phyloP scores from a whole-genome alignment of 495 filamentous ascomycete genomes.

The Xylaria scruposa region DNA sequence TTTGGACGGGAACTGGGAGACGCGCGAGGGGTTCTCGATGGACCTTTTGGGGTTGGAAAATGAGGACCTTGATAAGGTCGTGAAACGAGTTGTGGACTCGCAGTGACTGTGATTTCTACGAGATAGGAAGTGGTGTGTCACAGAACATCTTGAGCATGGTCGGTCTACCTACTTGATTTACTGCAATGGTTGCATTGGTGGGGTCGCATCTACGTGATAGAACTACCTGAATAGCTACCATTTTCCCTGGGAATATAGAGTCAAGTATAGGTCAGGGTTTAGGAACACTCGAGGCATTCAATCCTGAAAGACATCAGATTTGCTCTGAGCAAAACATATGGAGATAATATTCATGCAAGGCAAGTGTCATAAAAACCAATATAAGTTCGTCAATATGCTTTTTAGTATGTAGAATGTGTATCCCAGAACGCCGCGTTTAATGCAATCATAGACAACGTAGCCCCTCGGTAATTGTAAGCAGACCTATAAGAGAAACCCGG shows the following conservation, averaged over 20 bases:
- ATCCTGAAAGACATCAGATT: background rate
- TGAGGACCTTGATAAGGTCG: constrained; percentile 29
- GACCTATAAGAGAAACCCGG: background rate
- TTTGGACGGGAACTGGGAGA: constrained; percentile 39
- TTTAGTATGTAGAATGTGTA: background rate
- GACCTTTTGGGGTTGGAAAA: constrained; percentile 35
- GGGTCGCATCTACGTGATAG: background rate
- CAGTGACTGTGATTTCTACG: background rate
- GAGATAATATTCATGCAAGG: background rate
- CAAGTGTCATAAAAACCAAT: background rate
- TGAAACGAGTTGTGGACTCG: background rate
- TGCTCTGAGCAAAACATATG: background rate
- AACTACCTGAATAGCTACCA: background rate
- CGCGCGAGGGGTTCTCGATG: constrained; percentile 38
- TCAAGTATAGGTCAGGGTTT: background rate
- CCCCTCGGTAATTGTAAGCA: background rate
- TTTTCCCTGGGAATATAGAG: background rate
- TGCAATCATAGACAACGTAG: background rate
- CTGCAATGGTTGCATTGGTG: background rate
- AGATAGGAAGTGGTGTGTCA: background rate
- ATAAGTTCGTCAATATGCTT: background rate
- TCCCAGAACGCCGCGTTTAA: constrained; percentile 9
- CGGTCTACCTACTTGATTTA: background rate
- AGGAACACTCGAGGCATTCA: background rate
- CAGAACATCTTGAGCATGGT: background rate